Conservation (phyloP, 306 rosid species). For the Quercus engelmannii region DNA sequence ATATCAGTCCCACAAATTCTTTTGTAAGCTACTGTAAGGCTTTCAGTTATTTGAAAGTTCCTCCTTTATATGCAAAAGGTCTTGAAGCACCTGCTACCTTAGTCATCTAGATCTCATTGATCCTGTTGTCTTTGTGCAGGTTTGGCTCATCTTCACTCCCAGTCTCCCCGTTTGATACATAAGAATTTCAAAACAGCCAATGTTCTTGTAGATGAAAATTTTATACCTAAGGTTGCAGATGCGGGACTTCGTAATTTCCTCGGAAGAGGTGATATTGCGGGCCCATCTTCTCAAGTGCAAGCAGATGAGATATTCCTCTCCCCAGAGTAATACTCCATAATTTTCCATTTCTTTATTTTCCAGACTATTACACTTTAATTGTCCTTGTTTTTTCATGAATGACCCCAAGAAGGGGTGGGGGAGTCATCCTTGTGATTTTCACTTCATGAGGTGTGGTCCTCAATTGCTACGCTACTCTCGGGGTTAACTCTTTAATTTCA, state of each 20-base stretch:
- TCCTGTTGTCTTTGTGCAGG: slow-evolving; percentile 44
- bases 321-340: slow-evolving; percentile 58
- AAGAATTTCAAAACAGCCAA: slow-evolving; percentile 85
- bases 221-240: slow-evolving; percentile 88
- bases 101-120: slow-evolving; percentile 28
- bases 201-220: slow-evolving; percentile 84
- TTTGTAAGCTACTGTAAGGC: slow-evolving; percentile 42
- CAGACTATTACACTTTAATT: neutral
- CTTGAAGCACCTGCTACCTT: slow-evolving; percentile 25
- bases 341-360: slow-evolving; percentile 9
- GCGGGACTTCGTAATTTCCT: slow-evolving; percentile 77
- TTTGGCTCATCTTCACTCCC: slow-evolving; percentile 77
- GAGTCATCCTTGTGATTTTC: neutral
- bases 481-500: neutral
- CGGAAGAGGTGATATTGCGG: slow-evolving; percentile 58
- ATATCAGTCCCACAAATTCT: slow-evolving; percentile 44
- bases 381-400: neutral
- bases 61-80: slow-evolving; percentile 13
- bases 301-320: slow-evolving; percentile 77
- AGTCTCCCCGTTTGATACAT: slow-evolving; percentile 83
- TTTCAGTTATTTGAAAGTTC: slow-evolving; percentile 22
- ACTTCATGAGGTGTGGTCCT: neutral
- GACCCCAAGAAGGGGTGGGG: neutral
- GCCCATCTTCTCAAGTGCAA: slow-evolving; percentile 68
- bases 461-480: neutral